Conservation (phyloP, 2,329 filamentous ascomycete genomes). For the Xylaria hypoxylon region DNA sequence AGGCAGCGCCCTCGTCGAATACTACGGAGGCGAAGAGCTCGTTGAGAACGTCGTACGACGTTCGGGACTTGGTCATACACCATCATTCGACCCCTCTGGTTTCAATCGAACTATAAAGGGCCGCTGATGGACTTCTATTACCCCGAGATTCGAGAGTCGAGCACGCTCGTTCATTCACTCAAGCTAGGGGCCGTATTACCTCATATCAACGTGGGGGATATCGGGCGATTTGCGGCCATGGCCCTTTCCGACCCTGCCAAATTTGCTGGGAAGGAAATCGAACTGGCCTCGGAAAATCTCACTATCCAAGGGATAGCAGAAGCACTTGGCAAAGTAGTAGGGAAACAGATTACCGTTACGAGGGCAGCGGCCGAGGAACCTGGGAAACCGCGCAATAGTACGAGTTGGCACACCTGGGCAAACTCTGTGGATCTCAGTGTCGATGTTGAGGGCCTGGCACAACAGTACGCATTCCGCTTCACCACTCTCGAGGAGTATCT, state of each 20-base stretch:
- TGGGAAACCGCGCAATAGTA: neutral
- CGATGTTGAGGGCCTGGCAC: neutral
- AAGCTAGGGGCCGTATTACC: slow-evolving; percentile 40
- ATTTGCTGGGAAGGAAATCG: slow-evolving; percentile 49
- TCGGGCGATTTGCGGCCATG: slow-evolving; percentile 50
- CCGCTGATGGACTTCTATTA: slow-evolving; percentile 45
- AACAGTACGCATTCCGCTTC: slow-evolving; percentile 1
- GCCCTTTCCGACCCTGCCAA: slow-evolving; percentile 47
- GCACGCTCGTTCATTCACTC: slow-evolving; percentile 46
- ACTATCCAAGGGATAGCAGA: slow-evolving; percentile 47
- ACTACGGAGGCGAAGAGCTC: slow-evolving; percentile 7
- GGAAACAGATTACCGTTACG: slow-evolving; percentile 43
- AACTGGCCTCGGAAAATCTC: slow-evolving; percentile 46
- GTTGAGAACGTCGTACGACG: slow-evolving; percentile 24
- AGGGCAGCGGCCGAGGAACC: slow-evolving; percentile 4
- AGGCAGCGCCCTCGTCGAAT: neutral
- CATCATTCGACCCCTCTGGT: slow-evolving; percentile 49
- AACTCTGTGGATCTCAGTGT: neutral
- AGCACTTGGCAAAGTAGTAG: slow-evolving; percentile 47
- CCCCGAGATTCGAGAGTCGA: slow-evolving; percentile 44
- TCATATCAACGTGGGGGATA: slow-evolving; percentile 48
- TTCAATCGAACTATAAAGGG: slow-evolving; percentile 46
- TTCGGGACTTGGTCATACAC: slow-evolving; percentile 48
- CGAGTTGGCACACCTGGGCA: slow-evolving; percentile 6
- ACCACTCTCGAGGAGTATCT: slow-evolving; percentile 3